Percentiles rank a stretch among this genome's conserved stretches.
These are phyloP conservation scores for Protomyces lactucae-debilis DNA, from an alignment of 1,139 yeast genomes.

Conservation along the genomic window DNA sequence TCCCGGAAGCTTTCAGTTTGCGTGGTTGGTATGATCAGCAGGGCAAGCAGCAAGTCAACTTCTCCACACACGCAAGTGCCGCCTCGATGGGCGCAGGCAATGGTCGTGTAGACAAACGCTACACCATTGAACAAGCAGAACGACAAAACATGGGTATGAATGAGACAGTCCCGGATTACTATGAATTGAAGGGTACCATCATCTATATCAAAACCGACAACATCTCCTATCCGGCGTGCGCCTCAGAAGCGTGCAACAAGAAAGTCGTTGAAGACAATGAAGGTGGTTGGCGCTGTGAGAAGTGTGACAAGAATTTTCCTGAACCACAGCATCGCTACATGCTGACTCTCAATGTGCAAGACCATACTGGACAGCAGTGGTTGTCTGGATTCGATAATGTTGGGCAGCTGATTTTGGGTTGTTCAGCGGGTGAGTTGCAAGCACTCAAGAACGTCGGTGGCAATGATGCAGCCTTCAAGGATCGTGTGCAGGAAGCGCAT, in stretches of 20 bases:
- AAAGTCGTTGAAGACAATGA: conserved; percentile 61
- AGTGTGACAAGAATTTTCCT: conserved; percentile 65
- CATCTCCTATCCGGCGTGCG: conserved; percentile 89
- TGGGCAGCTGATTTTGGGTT: conserved; percentile 64
- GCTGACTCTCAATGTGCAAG: conserved; percentile 65
- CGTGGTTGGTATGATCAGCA: conserved; percentile 93
- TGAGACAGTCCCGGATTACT: conserved; percentile 70
- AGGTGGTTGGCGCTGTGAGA: conserved; percentile 89
- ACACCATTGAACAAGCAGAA: conserved; percentile 62
- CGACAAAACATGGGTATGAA: conserved; percentile 65
- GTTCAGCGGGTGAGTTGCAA: conserved; percentile 60
- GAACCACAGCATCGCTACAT: conserved; percentile 77
- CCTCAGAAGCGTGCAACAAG: conserved; percentile 63
- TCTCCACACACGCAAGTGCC: conserved; percentile 29
- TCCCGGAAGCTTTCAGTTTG: conserved; percentile 76
- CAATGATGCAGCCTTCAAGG: conserved; percentile 48
- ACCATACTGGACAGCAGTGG: conserved; percentile 81
- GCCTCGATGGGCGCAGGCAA: conserved; percentile 37
- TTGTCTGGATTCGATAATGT: conserved; percentile 80
- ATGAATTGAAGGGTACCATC: conserved; percentile 67
- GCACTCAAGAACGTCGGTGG: conserved; percentile 33
- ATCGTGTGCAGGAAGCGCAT: conserved; percentile 50
- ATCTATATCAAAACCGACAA: conserved; percentile 67
- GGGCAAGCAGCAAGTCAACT: conserved; percentile 46
- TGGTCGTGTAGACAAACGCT: conserved; percentile 39